Evolutionary conservation across 2,329 filamentous ascomycete genomes (phyloP), one percentile per base, ranked within the genome.

Genomic region (Alternaria consortialis): DNA sequence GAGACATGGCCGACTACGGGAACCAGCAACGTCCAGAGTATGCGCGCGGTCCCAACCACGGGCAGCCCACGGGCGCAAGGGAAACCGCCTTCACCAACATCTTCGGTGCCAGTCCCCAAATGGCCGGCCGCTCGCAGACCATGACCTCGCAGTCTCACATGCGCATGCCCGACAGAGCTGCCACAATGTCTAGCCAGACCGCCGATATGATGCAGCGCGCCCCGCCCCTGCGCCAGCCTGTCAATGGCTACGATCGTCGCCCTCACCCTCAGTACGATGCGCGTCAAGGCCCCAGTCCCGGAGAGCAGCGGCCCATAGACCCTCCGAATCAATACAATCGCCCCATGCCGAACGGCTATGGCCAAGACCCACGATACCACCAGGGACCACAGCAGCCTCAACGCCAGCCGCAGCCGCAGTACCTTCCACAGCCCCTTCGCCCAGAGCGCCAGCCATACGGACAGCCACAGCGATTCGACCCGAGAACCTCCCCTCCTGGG

Each of bases 51-150:
- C 77, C 77, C 60, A 80, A 80, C 64, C 84, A 87, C 76, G 85
- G 83, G 63, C 82, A 84, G 75, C 78, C 84, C 53, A 82, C 85
- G 40, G 70, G 84, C 62, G 92, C 95, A 81, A 91, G 95, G 82
- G 94, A 99, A 87, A 92, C 93, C 70, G 95, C 94, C 68, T 99
- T 96, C 80, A 93, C 91, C 68, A 94, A 94, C 81, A 98, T 98
- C 77, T 99, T 98, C 78, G 95, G 94, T 70, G 89, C 92, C 67
- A 93, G 92, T 66, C 93, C 93, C 47, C 88, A 75, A 63, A 72
- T 77, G 75, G 73, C 92, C 46, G 94, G 94, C 60, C 90, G 95
- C 78, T 96, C 94, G 59, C 94, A 97, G 76, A 97, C 94, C 27
- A 97, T 98, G 93, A 95, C 90, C 66, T 93, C 91, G 57, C 90